Base-by-base conservation (phyloP, 257 asterid species). In the Buddleja alternifolia region DNA sequence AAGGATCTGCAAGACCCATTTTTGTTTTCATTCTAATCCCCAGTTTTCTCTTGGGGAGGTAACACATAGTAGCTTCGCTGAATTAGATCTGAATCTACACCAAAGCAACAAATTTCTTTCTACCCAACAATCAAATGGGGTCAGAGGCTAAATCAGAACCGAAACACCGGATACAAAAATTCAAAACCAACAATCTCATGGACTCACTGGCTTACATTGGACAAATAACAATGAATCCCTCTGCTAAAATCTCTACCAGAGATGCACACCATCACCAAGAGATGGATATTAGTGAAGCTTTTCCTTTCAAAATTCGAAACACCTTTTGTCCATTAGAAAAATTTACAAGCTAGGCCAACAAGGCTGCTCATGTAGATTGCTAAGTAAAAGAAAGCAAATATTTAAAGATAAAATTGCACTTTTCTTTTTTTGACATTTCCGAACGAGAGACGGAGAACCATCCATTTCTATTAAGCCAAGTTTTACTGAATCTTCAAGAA, bases 201-300 rank as follows among this genome's bases (percentile, higher is more conserved):
- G 12, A 42, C 10, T n/a, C 61, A 56, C 14, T 16, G 44, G 39
- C 17, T 3, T 29, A 5, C 34, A 29, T 29, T 1, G 34, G 5
- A 29, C 34, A 29, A 29, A 29, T 2, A 57, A 34, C 20, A 57
- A 4, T 29, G 15, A 57, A 15, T 32, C 63, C 24, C 23, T 29
- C 40, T 24, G 60, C 45, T 15, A 34, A 57, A 57, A 57, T 9
- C 57, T 15, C 40, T 34, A 12, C 45, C 16, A n/a, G 23, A 57
- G 63, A 44, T 63, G 42, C 57, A 44, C 16, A n/a, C 40, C 44
- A 46, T 63, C 16, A 23, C 19, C 67, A 42, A 61, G 55, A 41
- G 34, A 25, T 17, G 24, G 0, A 32, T 14, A 57, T 29, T 34
- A 47, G 11, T 16, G 14, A 34, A 57, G 48, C 34, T 39, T 36